Base-by-base conservation (phyloP, 73 alveolate species). In the Paramecium sonneborni region DNA sequence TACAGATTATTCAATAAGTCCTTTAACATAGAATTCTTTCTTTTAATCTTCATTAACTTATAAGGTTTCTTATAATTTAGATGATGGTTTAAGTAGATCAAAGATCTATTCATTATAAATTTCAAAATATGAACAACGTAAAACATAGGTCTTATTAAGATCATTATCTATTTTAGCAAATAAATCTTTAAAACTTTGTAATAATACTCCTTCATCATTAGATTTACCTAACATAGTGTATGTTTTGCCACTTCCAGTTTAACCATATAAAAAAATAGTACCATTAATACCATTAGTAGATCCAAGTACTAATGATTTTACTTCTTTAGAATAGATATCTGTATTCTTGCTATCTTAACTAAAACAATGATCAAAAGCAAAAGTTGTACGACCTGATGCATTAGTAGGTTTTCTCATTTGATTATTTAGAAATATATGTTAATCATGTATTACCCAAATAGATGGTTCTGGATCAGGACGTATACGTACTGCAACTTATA, bases 61-160 rank as follows among this genome's bases (percentile, higher is more conserved):
- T 15, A 89, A 48, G 15, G 93, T 92, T n/a, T 85, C 92, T 21
- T 37, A 84, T 15, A 93, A 79, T 57, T 91, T 95, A 14, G 76
- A 43, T 1, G 90, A 88, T 32, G 91, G 91, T 57, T 92, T 93
- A 32, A 98, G 95, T 67, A 98, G 95, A 93, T 98, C 99, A 88
- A 95, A 98, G 21, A 98, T 96, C 82, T 95, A 90, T 85, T 98
- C 99, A 94, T 98, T 98, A 68, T 98, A 98, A 6, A 98, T 98
- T 93, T 97, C 99, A 70, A 97, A 57, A 70, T 88, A 97, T 48
- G 99, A 96, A 79, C 99, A 96, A 89, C 96, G 96, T n/a, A 97
- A 95, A 52, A 92, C 95, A 94, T 88, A 93, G 7, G 92, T 62
- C 56, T 85, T 92, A 92, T 39, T 79, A 20, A 70, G 79, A 56